Evolutionary conservation across 2,329 filamentous ascomycete species (phyloP).

Genomic region (Xylogone sp.): DNA sequence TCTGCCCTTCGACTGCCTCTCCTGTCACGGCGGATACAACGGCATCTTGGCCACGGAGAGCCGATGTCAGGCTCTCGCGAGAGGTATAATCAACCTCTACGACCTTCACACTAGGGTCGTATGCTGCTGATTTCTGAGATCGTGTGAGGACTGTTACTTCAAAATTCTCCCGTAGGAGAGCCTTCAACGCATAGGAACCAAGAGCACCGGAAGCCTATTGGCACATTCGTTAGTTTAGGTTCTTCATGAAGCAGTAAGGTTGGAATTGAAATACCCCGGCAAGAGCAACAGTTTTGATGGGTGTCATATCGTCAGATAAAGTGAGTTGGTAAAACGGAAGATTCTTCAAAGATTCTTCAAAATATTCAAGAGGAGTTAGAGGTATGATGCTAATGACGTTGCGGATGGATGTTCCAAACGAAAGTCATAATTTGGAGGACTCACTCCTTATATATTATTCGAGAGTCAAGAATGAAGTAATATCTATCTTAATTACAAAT

Average conservation of each 20-base stretch:
- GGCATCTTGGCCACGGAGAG: constrained; percentile 52
- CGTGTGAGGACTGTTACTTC: constrained; percentile 1
- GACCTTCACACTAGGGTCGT: constrained; percentile 30
- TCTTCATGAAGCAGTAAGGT: constrained; percentile 1
- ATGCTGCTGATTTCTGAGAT: neutral
- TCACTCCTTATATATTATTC: no score
- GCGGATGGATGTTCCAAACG: no score
- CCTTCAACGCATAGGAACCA: neutral
- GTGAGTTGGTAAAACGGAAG: constrained; percentile 4
- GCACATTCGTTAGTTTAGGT: constrained; percentile 10
- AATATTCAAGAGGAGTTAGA: no score
- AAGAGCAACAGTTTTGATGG: constrained; percentile 1
- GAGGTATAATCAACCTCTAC: constrained; percentile 39
- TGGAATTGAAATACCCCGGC: constrained; percentile 4
- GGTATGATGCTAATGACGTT: constrained; percentile 7
- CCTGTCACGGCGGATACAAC: constrained; percentile 43
- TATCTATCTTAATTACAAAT: no score
- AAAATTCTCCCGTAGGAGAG: neutral
- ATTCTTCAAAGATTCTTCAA: no score
- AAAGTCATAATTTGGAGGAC: no score
- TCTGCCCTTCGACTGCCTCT: constrained; percentile 34
- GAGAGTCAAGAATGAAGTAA: no score
- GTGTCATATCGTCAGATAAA: constrained; percentile 2
- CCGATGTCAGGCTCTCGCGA: constrained; percentile 34
- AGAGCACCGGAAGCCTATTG: constrained; percentile 1